Conservation (phyloP, 2,329 filamentous ascomycete genomes). For the Exophiala alcalophila region DNA sequence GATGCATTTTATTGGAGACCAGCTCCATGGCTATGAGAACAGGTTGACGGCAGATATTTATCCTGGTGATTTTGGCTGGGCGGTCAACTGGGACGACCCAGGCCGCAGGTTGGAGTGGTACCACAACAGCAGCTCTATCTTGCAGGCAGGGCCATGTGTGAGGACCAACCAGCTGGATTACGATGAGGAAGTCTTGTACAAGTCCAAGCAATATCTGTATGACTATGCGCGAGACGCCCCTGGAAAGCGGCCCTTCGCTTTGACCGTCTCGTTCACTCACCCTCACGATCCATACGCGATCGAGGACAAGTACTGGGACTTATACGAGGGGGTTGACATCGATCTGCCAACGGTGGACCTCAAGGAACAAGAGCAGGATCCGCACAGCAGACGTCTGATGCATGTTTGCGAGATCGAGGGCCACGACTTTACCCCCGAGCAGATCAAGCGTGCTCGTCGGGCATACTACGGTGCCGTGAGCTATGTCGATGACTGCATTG, state of each 20-base stretch:
- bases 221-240: slow-evolving; percentile 77
- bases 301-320: slow-evolving; percentile 87
- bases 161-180: slow-evolving; percentile 94
- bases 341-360: slow-evolving; percentile 68
- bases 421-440: slow-evolving; percentile 76
- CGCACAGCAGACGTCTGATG: slow-evolving; percentile 81
- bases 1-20: slow-evolving; percentile 96
- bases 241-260: slow-evolving; percentile 72
- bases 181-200: slow-evolving; percentile 94
- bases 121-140: slow-evolving; percentile 90
- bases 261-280: slow-evolving; percentile 91
- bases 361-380: slow-evolving; percentile 76
- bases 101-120: slow-evolving; percentile 81
- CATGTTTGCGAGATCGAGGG: slow-evolving; percentile 85
- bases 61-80: slow-evolving; percentile 90
- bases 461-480: slow-evolving; percentile 92
- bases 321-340: slow-evolving; percentile 86
- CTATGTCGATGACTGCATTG: slow-evolving; percentile 91
- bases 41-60: slow-evolving; percentile 94
- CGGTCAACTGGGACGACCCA: slow-evolving; percentile 91
- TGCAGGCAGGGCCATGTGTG: slow-evolving; percentile 83
- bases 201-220: slow-evolving; percentile 83
- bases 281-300: slow-evolving; percentile 95
- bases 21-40: slow-evolving; percentile 90
- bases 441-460: slow-evolving; percentile 78